Percentiles rank a stretch among this genome's conserved stretches.
Evolutionary conservation across 176 grass and related monocot species (phyloP).

Genomic region (Canna indica): DNA sequence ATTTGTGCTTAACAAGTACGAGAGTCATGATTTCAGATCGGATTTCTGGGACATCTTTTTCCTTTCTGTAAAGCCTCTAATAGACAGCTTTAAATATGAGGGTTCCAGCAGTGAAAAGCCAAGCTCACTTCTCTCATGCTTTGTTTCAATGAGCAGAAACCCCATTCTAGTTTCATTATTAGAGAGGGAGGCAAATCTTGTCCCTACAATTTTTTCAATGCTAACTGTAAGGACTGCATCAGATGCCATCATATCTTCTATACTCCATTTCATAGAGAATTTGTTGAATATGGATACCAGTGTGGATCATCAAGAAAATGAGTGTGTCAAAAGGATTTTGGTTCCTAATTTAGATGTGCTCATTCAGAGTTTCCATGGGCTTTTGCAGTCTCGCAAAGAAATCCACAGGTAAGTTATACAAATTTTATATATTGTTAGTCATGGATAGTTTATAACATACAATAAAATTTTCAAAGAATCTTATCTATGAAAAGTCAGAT

Average conservation of each 20-base stretch:
- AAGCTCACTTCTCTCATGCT: slow-evolving; percentile 83
- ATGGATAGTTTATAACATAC: background rate
- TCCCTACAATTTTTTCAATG: slow-evolving; percentile 73
- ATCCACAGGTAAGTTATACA: slow-evolving; percentile 44
- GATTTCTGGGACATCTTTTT: slow-evolving; percentile 87
- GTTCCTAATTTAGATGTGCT: slow-evolving; percentile 69
- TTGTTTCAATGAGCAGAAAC: slow-evolving; percentile 79
- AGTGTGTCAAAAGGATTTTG: slow-evolving; percentile 51
- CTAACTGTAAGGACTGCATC: slow-evolving; percentile 77
- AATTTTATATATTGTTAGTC: background rate
- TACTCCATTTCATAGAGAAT: slow-evolving; percentile 81
- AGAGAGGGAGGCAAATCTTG: slow-evolving; percentile 52
- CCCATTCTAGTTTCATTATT: slow-evolving; percentile 53
- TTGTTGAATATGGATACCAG: slow-evolving; percentile 68
- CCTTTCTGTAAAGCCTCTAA: slow-evolving; percentile 52
- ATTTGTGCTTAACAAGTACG: slow-evolving; percentile 58
- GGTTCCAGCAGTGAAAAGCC: slow-evolving; percentile 80
- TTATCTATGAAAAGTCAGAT: background rate
- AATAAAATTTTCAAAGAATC: background rate
- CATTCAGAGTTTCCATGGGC: slow-evolving; percentile 63
- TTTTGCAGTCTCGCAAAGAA: slow-evolving; percentile 65
- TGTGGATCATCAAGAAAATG: slow-evolving; percentile 45
- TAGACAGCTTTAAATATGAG: slow-evolving; percentile 75
- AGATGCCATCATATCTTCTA: slow-evolving; percentile 58
- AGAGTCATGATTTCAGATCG: slow-evolving; percentile 54